A percentile compares a stretch with the other conserved stretches of the same genome.
Conservation (phyloP, 2,329 filamentous ascomycete genomes). For the Alternaria triticina region DNA sequence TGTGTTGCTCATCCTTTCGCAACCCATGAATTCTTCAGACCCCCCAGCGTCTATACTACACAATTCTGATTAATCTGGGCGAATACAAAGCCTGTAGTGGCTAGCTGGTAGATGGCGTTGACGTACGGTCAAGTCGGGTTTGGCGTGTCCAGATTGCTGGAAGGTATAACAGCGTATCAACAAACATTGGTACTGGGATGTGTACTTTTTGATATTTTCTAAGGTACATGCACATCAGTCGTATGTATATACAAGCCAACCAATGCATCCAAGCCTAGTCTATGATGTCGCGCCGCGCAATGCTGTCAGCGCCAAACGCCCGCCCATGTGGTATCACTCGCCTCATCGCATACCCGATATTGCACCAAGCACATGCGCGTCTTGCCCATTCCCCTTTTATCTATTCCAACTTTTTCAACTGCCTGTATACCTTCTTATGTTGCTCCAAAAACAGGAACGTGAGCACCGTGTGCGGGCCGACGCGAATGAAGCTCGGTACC, state of each 20-base stretch:
- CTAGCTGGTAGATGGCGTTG: not conserved
- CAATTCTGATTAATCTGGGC: not conserved
- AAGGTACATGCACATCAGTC: not conserved
- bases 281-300: not conserved
- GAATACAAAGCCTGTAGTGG: not conserved
- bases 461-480: constrained; percentile 80
- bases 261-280: not conserved
- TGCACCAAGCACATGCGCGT: not conserved
- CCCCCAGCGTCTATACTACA: not conserved
- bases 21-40: not conserved
- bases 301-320: constrained; percentile 4
- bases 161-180: not conserved
- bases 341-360: not conserved
- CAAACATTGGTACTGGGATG: not conserved
- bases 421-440: constrained; percentile 77
- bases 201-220: not conserved
- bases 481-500: constrained; percentile 76
- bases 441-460: constrained; percentile 88
- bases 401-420: constrained; percentile 24
- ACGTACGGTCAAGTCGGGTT: not conserved
- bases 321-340: constrained; percentile 16
- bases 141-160: not conserved
- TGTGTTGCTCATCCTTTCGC: not conserved
- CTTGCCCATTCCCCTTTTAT: not conserved
- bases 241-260: not conserved